phyloP scores from a whole-genome alignment of 2,329 filamentous ascomycete genomes.

The Trichoderma harzianum region DNA sequence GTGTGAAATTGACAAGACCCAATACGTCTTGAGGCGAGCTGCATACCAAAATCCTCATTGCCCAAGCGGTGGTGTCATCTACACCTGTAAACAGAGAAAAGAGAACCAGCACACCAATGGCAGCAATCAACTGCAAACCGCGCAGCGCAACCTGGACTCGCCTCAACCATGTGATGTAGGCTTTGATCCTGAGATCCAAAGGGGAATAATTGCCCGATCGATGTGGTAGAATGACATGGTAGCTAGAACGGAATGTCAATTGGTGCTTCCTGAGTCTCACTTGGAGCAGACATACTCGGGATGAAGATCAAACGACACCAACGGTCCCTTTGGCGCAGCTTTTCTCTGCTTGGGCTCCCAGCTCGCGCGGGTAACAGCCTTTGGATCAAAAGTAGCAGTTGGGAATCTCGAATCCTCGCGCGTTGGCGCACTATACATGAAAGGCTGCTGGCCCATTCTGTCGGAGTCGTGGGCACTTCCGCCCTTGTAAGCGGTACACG shows the following conservation, averaged over 20 bases:
- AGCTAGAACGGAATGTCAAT: conserved; percentile 34
- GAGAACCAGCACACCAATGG: conserved; percentile 68
- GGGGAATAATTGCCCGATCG: conserved; percentile 58
- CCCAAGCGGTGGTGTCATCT: conserved; percentile 64
- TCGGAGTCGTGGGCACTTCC: background rate
- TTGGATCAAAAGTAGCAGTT: conserved; percentile 72
- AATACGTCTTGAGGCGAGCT: background rate
- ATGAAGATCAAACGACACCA: conserved; percentile 80
- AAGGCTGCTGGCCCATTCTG: conserved; percentile 51
- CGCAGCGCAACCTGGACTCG: conserved; percentile 67
- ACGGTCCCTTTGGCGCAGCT: conserved; percentile 67
- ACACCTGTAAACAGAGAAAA: conserved; percentile 73
- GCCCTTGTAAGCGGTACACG: background rate
- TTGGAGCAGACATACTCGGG: conserved; percentile 66
- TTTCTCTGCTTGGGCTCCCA: conserved; percentile 61
- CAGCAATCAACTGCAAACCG: conserved; percentile 62
- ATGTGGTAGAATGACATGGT: conserved; percentile 62
- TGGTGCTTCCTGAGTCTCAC: background rate
- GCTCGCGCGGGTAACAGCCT: conserved; percentile 77
- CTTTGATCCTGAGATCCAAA: conserved; percentile 69
- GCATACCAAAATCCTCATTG: conserved; percentile 69
- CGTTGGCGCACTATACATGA: conserved; percentile 63
- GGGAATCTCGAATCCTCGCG: conserved; percentile 51
- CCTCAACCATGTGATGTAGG: conserved; percentile 66
- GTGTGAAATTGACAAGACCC: background rate